phyloP scores from a whole-genome alignment of 768 basidiomycete species.

The button mushroom (Agaricus bisporus) region DNA sequence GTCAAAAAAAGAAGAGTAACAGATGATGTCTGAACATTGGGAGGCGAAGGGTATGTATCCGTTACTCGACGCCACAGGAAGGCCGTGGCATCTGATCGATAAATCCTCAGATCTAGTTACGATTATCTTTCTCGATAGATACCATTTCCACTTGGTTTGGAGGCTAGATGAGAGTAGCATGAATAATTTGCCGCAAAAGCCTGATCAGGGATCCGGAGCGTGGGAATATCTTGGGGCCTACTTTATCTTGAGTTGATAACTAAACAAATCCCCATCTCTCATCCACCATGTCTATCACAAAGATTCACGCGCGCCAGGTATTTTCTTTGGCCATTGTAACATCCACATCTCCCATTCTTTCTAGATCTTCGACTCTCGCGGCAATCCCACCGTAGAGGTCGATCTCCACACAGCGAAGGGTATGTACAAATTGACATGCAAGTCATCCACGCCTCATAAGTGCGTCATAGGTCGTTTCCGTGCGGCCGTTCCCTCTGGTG shows the following conservation, averaged over 20 bases:
- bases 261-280: constrained; percentile 21
- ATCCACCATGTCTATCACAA: constrained; percentile 81
- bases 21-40: constrained; percentile 3
- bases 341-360: constrained; percentile 7
- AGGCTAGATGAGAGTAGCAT: background rate
- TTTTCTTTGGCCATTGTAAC: constrained; percentile 7
- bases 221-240: constrained; percentile 30
- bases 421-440: constrained; percentile 20
- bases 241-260: constrained; percentile 32
- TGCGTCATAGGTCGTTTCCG: constrained; percentile 72
- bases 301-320: constrained; percentile 92
- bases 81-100: constrained; percentile 5
- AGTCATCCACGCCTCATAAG: background rate
- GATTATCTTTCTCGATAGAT: background rate
- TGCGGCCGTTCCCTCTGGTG: constrained; percentile 94
- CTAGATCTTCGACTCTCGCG: constrained; percentile 99
- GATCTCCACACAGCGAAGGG: constrained; percentile 87
- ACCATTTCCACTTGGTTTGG: too few species aligned
- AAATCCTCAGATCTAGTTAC: constrained; percentile 1
- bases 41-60: constrained; percentile 1
- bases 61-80: constrained; percentile 9
- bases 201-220: constrained; percentile 21
- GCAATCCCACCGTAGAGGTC: constrained; percentile 96
- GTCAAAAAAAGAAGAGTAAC: constrained; percentile 28
- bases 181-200: background rate